Base-by-base conservation (phyloP, 768 basidiomycete species). In the Gloeostereum incarnatum region DNA sequence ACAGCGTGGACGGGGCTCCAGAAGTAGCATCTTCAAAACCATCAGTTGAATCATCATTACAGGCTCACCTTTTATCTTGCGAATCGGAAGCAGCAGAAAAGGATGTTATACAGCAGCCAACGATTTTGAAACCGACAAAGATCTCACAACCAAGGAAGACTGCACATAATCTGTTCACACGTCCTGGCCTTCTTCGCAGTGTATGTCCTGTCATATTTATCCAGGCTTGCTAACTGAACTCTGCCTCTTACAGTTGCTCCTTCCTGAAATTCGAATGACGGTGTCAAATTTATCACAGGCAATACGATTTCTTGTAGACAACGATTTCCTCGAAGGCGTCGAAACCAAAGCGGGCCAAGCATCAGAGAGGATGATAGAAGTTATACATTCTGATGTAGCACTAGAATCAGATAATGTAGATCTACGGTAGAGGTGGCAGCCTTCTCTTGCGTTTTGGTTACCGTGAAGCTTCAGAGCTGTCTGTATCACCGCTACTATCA, bases 201-300 rank as follows among this genome's bases (percentile, higher is more conserved):
- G 91, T 92, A 57, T 54, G 77, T 59, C 7, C 35, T n/a, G n/a
- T n/a, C 20, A 11, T 20, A 33, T 31, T 31, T 23, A 19, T 36
- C 36, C 14, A 13, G 25, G 27, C n/a, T 35, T 30, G 11, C 32
- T 3, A n/a, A n/a, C 17, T 36, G 10, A 32, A 49, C 17, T 17
- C 27, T 35, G 18, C 11, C n/a, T 22, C 17, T 39, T 37, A 20
- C 49, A 92, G 87, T 62, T 96, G 9, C 68, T 96, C 4, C 63
- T 82, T 14, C 86, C 83, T 9, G 91, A 94, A 53, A 91, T 94
- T 26, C 76, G 82, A 20, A 69, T 86, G 46, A 93, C 92, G 0
- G 71, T 92, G 3, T 93, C 90, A 1, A 92, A 92, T 56, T 68
- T 97, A 4, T 91, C 91, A 0, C 93, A 97, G 56, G 89, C 87